Evolutionary conservation across 164 flowering plant genomes (phyloP), one percentile per base, ranked within the genome.

Genomic region (Kingdonia uniflora): DNA sequence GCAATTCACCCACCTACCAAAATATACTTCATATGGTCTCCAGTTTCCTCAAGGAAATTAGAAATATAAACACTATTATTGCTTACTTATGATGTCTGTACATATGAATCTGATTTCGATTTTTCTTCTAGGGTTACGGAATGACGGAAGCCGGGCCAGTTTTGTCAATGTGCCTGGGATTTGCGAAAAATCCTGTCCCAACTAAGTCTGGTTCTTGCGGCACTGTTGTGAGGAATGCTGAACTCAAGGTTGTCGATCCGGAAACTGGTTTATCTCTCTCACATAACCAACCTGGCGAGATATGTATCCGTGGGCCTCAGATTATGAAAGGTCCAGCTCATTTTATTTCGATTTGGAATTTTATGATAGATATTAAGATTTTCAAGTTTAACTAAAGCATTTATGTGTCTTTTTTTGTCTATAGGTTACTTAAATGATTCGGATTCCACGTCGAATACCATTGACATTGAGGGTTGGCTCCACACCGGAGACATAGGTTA

Each of bases 141-240:
- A 87, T 87, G 95, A 87, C 96, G 11, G 96, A 84, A 54, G 89
- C 87, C 0, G 89, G 92, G 2, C 84, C 94, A 19, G 83, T 87
- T 42, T 51, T 82, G 23, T 63, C 88, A 21, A 85, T 85, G 90
- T 75, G 79, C 63, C 54, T 68, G 20, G 84, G 56, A 0, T 85
- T 87, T 39, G 96, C 96, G 13, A 85, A 81, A 66, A 69, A 78
- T 14, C 85, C 94, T 0, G 64, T 74, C 23, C 73, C 72, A 19
- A 66, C 71, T 23, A 87, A 85, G 67, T 66, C 86, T 0, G 96
- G 96, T 8, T 75, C 96, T 1, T 82, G 90, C 35, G 96, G 96
- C n/a, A 74, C 78, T 0, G 90, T 87, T 2, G 87, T 87, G 12
- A 64, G 96, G 19, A 87, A 87, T 53, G 78, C 90, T 0, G 84